A percentile compares a stretch with the other conserved stretches of the same genome.
phyloP scores from a whole-genome alignment of 306 rosid species.

The Rosa rugosa region DNA sequence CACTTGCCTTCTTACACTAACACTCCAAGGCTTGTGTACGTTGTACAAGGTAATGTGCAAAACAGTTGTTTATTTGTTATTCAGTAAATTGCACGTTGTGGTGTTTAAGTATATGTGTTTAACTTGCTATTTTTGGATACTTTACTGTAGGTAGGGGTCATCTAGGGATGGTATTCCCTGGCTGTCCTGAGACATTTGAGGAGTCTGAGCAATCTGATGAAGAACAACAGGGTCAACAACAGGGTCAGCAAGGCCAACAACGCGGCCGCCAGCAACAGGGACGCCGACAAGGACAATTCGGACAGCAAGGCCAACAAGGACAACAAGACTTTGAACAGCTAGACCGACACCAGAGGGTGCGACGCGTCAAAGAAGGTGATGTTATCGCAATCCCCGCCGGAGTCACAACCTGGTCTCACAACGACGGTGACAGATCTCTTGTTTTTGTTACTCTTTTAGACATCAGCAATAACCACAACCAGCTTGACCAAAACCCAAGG shows the following conservation, averaged over 20 bases:
- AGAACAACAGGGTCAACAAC: not conserved
- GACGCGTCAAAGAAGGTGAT: constrained; percentile 34
- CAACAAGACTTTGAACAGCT: not conserved
- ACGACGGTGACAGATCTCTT: constrained; percentile 29
- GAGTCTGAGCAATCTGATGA: constrained; percentile 24
- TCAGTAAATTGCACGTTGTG: not conserved
- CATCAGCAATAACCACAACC: constrained; percentile 40
- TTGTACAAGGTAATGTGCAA: constrained; percentile 27
- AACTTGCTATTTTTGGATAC: not conserved
- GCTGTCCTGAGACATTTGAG: constrained; percentile 47
- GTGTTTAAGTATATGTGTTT: not conserved
- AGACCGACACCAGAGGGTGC: constrained; percentile 43
- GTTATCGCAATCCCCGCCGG: constrained; percentile 41
- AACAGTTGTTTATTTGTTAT: not conserved
- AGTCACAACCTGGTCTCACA: constrained; percentile 43
- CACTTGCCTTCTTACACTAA: constrained; percentile 47
- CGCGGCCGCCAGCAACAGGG: no score
- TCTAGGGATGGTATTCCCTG: constrained; percentile 26
- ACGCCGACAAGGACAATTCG: no score
- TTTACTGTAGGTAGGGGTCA: constrained; percentile 34
- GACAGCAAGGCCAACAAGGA: not conserved
- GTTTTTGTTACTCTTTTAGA: constrained; percentile 45
- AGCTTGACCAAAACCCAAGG: constrained; percentile 60
- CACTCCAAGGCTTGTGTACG: constrained; percentile 37
- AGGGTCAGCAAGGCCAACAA: not conserved